Evolutionary conservation across 495 filamentous ascomycete species (phyloP).

Genomic region (Talaromyces adpressus): DNA sequence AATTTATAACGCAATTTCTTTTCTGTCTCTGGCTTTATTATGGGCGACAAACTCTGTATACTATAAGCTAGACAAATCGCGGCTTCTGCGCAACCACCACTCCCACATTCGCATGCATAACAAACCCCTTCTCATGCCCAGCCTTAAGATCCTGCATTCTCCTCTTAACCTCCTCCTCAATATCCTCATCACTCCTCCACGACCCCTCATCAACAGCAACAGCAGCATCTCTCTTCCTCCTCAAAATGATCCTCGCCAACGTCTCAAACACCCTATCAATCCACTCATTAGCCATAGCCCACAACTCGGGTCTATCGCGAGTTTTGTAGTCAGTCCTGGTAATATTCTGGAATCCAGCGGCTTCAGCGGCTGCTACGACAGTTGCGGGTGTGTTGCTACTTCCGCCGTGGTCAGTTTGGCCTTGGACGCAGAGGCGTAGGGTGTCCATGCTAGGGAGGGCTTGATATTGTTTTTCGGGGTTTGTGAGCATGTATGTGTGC

Average conservation of each 20-base stretch:
- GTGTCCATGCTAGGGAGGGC: background rate
- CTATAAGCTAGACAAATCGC: background rate
- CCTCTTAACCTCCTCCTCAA: background rate
- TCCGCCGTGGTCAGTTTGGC: background rate
- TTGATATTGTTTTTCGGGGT: constrained; percentile 8
- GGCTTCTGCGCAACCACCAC: background rate
- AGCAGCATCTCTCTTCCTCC: background rate
- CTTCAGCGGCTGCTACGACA: background rate
- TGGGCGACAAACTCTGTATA: background rate
- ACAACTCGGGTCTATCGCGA: background rate
- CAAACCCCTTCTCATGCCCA: background rate
- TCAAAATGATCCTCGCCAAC: background rate
- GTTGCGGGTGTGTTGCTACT: background rate
- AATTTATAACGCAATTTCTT: background rate
- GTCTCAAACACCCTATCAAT: background rate
- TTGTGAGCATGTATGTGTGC: constrained; percentile 13
- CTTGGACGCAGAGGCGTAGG: background rate
- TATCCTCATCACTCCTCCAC: background rate
- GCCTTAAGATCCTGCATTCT: background rate
- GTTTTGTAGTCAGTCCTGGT: background rate
- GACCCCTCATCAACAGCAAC: background rate
- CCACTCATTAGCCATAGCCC: background rate
- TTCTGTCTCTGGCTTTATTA: background rate
- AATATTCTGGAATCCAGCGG: background rate
- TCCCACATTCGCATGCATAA: background rate